Evolutionary conservation across 2,329 filamentous ascomycete species (phyloP), one percentile per base, ranked within the genome.

Genomic region (Ophiognomonia clavigignenti-juglandacearum): DNA sequence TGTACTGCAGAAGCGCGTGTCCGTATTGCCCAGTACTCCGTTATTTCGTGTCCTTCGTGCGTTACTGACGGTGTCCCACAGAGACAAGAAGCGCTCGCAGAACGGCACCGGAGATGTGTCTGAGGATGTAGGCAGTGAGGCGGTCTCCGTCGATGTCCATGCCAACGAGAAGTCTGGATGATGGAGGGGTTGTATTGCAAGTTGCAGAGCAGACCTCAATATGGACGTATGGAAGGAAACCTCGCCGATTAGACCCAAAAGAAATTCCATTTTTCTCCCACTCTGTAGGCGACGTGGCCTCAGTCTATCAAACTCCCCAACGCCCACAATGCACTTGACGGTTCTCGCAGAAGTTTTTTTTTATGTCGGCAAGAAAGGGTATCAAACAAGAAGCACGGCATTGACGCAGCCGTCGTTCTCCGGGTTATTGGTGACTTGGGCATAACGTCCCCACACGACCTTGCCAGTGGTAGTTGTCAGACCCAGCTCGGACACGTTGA

Each of bases 401-500:
- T 62, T 62, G 43, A 61, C 45, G 37, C 60, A 62, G 7, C 60
- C 60, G 29, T 62, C 60, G 54, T 60, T 61, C 53, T 75, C 71
- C 3, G 69, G 69, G 55, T 71, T 72, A 60, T 76, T 77, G 19
- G 76, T 75, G 36, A 88, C 75, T 66, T 90, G 86, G 7, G 86
- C 87, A 70, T 84, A 93, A 56, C 88, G 77, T 57, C 88, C 90
- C 91, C 91, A 96, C 6, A 92, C 88, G 8, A 96, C 88, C 71
- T 96, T 96, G 53, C 93, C 93, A 53, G 83, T 84, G 2, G 91
- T 85, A 3, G 93, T 97, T 14, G 95, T 89, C 52, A 97, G 73
- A 54, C 93, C 93, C 53, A 97, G 69, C 65, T 98, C 93, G 47
- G 80, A 86, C 24, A 96, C 90, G 63, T 98, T 96, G 59, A 97